Evolutionary conservation across 257 asterid genomes (phyloP).

Genomic region (Petrea volubilis): DNA sequence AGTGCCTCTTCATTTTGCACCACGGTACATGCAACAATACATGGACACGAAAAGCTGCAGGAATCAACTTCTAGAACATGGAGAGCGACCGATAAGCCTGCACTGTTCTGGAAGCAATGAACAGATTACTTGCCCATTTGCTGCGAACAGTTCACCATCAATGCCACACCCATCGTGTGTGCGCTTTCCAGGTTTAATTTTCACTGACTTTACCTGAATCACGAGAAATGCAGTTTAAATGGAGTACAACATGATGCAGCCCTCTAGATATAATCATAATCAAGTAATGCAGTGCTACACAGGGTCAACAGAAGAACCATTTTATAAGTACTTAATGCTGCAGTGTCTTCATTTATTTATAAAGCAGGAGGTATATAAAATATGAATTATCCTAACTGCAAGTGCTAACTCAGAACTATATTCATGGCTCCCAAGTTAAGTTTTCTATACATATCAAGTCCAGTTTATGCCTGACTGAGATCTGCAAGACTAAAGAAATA

Average conservation of each 20-base stretch:
- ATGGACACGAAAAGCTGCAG: background rate
- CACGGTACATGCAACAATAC: background rate
- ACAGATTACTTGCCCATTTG: conserved; percentile 54
- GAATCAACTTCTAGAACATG: conserved; percentile 34
- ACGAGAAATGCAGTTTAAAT: background rate
- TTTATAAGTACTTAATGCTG: too few species aligned
- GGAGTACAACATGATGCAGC: background rate
- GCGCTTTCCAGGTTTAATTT: conserved; percentile 70
- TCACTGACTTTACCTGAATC: conserved; percentile 70
- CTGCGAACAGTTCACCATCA: conserved; percentile 71
- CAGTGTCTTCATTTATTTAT: too few species aligned
- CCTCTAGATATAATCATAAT: background rate
- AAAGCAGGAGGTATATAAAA: too few species aligned
- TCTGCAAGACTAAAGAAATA: too few species aligned
- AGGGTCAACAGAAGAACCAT: too few species aligned
- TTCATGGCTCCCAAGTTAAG: too few species aligned
- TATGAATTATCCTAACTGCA: too few species aligned
- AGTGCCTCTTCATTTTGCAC: background rate
- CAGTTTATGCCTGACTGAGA: too few species aligned
- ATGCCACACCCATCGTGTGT: conserved; percentile 70
- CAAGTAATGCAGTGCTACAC: too few species aligned
- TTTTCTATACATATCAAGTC: too few species aligned
- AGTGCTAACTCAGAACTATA: too few species aligned
- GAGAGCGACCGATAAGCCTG: conserved; percentile 66
- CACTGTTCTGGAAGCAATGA: conserved; percentile 74